Evolutionary conservation across 1,284 basidiomycete genomes (phyloP).

Genomic region (Malassezia vespertilionis): DNA sequence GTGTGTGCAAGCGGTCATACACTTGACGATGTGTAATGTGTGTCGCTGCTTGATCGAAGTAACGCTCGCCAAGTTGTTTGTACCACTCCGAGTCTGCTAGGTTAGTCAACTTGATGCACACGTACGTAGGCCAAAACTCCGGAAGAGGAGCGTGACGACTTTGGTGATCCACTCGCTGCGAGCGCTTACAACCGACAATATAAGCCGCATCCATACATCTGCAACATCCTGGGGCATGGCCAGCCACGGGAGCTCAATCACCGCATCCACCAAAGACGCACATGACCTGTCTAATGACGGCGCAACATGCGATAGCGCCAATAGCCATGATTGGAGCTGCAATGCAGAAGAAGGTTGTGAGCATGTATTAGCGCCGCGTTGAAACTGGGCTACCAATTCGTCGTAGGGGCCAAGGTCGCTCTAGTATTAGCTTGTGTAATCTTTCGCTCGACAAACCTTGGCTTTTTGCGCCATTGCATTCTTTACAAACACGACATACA

Average conservation of each 20-base stretch:
- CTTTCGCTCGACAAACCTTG: constrained; percentile 52
- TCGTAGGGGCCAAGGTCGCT: constrained; percentile 48
- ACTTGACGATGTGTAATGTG: constrained; percentile 61
- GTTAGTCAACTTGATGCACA: not conserved
- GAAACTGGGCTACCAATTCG: constrained; percentile 53
- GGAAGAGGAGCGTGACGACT: constrained; percentile 50
- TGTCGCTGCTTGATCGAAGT: not conserved
- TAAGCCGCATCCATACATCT: constrained; percentile 55
- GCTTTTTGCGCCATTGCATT: constrained; percentile 67
- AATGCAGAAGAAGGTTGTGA: constrained; percentile 18
- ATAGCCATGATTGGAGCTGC: constrained; percentile 48
- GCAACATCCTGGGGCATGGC: constrained; percentile 61
- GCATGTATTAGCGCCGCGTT: constrained; percentile 14
- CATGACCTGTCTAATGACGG: constrained; percentile 67
- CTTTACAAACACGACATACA: constrained; percentile 72
- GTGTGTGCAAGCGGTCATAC: constrained; percentile 74
- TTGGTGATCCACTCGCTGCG: constrained; percentile 79
- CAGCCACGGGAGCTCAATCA: constrained; percentile 81
- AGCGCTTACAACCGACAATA: constrained; percentile 85
- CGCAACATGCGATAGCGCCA: constrained; percentile 52
- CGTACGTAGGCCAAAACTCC: constrained; percentile 10
- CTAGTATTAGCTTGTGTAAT: not conserved
- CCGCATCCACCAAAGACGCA: constrained; percentile 70
- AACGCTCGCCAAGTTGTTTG: constrained; percentile 16
- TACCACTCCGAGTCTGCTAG: constrained; percentile 14